Evolutionary conservation across 805 yeast species (phyloP), one percentile per base, ranked within the genome.

Genomic region (Candida jianshihensis): DNA sequence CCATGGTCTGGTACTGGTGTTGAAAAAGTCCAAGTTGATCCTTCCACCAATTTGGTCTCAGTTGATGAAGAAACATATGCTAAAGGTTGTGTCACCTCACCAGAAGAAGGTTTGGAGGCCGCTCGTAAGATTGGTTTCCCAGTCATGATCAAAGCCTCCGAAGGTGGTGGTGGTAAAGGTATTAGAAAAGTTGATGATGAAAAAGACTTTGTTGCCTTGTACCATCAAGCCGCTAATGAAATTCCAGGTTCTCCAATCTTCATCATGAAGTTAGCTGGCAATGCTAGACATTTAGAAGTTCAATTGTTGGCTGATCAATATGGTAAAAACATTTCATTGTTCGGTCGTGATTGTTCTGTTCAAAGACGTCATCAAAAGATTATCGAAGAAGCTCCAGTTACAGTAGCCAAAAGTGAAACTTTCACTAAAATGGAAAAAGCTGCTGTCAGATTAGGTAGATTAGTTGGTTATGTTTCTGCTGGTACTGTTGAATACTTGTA

Each of bases 141-240:
- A 22, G 95, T 92, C 37, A 92, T 92, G 99, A 80, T 92, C 58
- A 92, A 92, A 65, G 98, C 98, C 34, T 88, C 97, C 40, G 99
- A 92, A 78, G 99, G 99, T 71, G 99, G 99, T 65, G 99, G 99
- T 68, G 99, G 99, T 71, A 92, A 92, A 68, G 99, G 99, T 75
- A 92, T 92, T 62, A 82, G 99, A 70, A 88, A 88, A 65, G 97
- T 88, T 46, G 95, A 85, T 39, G 59, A 70, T 44, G 96, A 83
- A 61, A 79, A 77, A 45, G 84, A 88, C 53, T 92, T 92, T 48
- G 54, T 70, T 29, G 44, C 85, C 19, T 64, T 84, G 44, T 92
- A 90, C 60, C 78, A 80, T 49, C 99, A 92, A 69, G 98, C 97
- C 31, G 86, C 95, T 36, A 84, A 84, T 52, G 99, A 92, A 69